Conservation (phyloP, 768 basidiomycete species). For the Postia placenta region DNA sequence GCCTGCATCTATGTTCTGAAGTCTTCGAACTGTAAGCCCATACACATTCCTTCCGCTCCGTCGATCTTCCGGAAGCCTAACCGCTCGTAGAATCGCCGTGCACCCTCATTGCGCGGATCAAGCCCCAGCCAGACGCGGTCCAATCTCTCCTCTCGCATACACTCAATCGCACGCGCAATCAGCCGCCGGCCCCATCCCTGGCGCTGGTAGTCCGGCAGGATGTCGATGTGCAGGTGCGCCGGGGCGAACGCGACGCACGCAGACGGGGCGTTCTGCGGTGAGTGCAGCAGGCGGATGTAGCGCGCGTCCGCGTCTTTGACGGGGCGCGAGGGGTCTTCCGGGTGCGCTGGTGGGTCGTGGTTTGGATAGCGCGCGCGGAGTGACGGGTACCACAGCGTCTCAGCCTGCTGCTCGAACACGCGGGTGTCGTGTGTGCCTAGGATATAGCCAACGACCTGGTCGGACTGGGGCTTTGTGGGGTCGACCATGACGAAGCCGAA, state of each 20-base stretch:
- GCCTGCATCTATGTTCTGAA: constrained; percentile 18
- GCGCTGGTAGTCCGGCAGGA: constrained; percentile 59
- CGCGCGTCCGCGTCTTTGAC: constrained; percentile 33
- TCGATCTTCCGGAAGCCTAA: constrained; percentile 57
- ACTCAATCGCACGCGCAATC: constrained; percentile 46
- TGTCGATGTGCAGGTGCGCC: constrained; percentile 73
- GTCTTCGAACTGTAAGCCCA: constrained; percentile 49
- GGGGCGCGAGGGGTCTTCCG: constrained; percentile 4
- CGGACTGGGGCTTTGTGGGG: constrained; percentile 14
- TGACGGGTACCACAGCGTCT: constrained; percentile 60
- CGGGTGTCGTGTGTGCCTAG: constrained; percentile 65
- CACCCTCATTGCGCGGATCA: constrained; percentile 55
- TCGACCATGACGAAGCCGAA: constrained; percentile 71
- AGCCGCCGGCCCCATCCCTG: constrained; percentile 68
- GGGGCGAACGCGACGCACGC: constrained; percentile 59
- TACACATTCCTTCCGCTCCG: constrained; percentile 40
- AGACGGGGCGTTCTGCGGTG: constrained; percentile 36
- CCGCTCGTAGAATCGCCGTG: constrained; percentile 53
- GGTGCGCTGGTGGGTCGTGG: constrained; percentile 11
- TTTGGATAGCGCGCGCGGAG: constrained; percentile 51
- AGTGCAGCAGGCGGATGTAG: constrained; percentile 31
- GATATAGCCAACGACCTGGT: constrained; percentile 63
- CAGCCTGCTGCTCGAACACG: constrained; percentile 49
- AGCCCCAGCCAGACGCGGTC: constrained; percentile 63
- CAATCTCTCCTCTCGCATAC: constrained; percentile 39